Evolutionary conservation across 2,329 filamentous ascomycete species (phyloP), one percentile per base, ranked within the genome.

Genomic region (Trichoderma pleuroti): DNA sequence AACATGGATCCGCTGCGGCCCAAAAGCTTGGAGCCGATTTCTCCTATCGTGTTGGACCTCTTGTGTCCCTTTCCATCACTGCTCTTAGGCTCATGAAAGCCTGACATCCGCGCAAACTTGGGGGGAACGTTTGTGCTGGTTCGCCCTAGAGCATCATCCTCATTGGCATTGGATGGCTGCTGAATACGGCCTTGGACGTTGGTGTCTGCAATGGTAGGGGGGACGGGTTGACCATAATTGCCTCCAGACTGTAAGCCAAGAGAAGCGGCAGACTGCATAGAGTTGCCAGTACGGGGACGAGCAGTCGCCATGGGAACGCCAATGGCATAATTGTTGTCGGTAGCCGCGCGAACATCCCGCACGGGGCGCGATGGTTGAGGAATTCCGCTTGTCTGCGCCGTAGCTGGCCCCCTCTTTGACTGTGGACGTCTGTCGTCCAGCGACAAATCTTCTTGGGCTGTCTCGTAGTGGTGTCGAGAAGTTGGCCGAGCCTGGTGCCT

Each of bases 131-230:
- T 88, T 71, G 91, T 77, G 85, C 91, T 83, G 78, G 89, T 78
- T 80, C 91, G 82, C 83, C 90, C 78, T 62, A 91, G 87, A 16
- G 90, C 87, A 66, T 88, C 85, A 24, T 91, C 92, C 36, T 95
- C 93, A 74, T 88, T 89, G 4, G 70, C 72, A 49, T 76, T 78
- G 1, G 76, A 74, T 76, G 92, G 92, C 78, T 97, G 95, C 74
- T 96, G 92, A 76, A 98, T 93, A 73, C 92, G 92, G 73, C 94
- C 95, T 79, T 97, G 92, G 5, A 88, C 94, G 80, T 96, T 97
- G 66, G 94, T 96, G 75, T 92, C 91, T 62, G 94, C 94, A 72
- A 98, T 91, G 61, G 93, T 90, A 34, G 96, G 94, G 69, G 93
- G 93, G 59, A 91, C 91, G 62, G 95, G 96, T 80, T 97, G 93